These are phyloP conservation scores for Fagus sylvatica DNA, from an alignment of 306 rosid species.

Conservation along the genomic window DNA sequence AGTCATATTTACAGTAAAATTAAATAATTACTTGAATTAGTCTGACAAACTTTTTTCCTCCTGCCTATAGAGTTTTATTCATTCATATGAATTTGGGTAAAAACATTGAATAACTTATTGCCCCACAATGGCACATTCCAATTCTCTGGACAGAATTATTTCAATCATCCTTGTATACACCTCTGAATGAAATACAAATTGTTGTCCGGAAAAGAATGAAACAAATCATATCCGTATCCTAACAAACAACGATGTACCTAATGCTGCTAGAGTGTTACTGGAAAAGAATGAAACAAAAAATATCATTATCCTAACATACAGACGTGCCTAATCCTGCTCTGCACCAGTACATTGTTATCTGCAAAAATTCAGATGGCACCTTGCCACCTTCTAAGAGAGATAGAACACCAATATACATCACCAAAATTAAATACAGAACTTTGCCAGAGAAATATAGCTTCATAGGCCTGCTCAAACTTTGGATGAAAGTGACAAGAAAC, in stretches of 20 bases:
- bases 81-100: too few species aligned
- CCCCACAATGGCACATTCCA: not conserved
- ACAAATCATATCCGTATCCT: too few species aligned
- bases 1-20: not conserved
- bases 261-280: too few species aligned
- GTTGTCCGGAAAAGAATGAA: not conserved
- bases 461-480: not conserved
- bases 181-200: not conserved
- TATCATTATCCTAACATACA: too few species aligned
- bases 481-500: conserved; percentile 7
- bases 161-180: not conserved
- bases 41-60: not conserved
- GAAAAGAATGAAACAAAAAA: too few species aligned
- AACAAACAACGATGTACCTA: too few species aligned
- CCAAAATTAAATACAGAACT: too few species aligned
- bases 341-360: not conserved
- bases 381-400: too few species aligned
- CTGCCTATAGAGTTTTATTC: too few species aligned
- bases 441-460: not conserved
- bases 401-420: not conserved
- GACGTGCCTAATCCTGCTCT: not conserved
- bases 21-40: not conserved
- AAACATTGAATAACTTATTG: too few species aligned
- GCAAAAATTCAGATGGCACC: too few species aligned
- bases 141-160: not conserved